Evolutionary conservation across 352 stramenopile genomes (phyloP).

Genomic region (Globisporangium emineosum): DNA sequence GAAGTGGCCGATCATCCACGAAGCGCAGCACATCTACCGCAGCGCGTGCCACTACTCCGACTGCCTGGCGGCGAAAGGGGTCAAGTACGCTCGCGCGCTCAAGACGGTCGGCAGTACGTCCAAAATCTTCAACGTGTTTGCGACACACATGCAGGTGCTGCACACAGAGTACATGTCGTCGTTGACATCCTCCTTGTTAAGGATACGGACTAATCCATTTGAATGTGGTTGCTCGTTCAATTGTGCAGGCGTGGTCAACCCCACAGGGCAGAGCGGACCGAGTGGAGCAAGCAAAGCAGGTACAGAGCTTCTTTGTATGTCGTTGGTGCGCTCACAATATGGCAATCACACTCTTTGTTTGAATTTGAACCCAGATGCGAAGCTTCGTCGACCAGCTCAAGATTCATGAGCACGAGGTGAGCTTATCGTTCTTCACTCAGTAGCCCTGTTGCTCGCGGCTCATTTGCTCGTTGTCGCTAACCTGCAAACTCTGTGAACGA

Average conservation of each 20-base stretch:
- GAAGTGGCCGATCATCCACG: conserved; percentile 73
- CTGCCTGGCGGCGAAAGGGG: conserved; percentile 78
- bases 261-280: conserved; percentile 54
- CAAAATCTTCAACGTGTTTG: conserved; percentile 86
- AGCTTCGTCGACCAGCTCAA: conserved; percentile 53
- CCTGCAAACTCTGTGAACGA: neutral
- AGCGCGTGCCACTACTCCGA: conserved; percentile 79
- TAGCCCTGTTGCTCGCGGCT: no score
- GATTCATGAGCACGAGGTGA: conserved; percentile 69
- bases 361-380: conserved; percentile 36
- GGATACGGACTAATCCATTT: neutral
- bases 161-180: neutral
- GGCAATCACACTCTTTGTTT: neutral
- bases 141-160: conserved; percentile 75
- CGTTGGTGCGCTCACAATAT: neutral
- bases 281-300: conserved; percentile 65
- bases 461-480: neutral
- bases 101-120: conserved; percentile 45
- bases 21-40: conserved; percentile 79
- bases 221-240: neutral
- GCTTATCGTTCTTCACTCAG: neutral
- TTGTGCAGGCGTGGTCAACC: conserved; percentile 69
- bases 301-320: conserved; percentile 11
- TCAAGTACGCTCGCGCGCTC: conserved; percentile 77
- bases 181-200: neutral